These are phyloP conservation scores for Hyaloscypha variabilis DNA, from an alignment of 495 filamentous ascomycete genomes.

Conservation along the genomic window DNA sequence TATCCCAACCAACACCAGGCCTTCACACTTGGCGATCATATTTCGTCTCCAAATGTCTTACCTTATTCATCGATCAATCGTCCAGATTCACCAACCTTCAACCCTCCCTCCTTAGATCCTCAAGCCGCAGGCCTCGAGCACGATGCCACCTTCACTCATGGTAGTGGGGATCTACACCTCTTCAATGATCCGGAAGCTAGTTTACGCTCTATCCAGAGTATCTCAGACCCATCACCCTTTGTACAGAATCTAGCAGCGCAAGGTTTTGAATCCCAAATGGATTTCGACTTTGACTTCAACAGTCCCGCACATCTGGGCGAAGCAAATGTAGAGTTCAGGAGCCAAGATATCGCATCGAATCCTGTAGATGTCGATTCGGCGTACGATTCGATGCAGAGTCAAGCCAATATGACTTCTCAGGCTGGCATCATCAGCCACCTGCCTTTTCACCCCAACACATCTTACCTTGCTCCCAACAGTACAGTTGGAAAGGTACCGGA, in stretches of 20 bases:
- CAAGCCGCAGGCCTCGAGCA: neutral
- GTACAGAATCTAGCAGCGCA: neutral
- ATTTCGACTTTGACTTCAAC: neutral
- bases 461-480: neutral
- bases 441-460: neutral
- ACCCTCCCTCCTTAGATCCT: neutral
- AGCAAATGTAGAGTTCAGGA: neutral
- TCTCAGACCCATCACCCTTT: neutral
- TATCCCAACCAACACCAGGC: no score
- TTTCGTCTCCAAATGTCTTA: neutral
- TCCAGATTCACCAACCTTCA: neutral
- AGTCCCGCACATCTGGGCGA: neutral
- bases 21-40: no score
- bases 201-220: neutral
- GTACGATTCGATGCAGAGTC: neutral
- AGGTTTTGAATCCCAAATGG: neutral
- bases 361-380: neutral
- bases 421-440: neutral
- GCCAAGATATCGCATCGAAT: neutral
- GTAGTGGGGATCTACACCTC: neutral
- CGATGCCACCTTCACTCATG: neutral
- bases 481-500: neutral
- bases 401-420: neutral
- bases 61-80: neutral
- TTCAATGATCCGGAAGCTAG: neutral